Percentiles rank a stretch among this genome's conserved stretches.
Conservation (phyloP, 768 basidiomycete genomes). For the Chalciporus pseudorubinellus region DNA sequence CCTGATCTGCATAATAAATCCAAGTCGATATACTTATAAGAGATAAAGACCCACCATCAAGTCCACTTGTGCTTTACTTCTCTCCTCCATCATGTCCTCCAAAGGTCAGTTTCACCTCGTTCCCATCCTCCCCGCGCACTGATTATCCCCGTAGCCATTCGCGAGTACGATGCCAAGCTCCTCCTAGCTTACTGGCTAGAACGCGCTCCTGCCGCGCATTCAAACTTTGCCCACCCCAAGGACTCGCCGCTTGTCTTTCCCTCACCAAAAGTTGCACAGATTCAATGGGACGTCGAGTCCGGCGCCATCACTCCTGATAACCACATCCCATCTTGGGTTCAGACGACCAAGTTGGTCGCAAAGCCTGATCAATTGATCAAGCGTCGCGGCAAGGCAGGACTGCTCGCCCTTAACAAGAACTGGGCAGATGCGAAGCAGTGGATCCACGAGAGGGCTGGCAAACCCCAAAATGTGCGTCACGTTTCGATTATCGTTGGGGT, state of each 20-base stretch:
- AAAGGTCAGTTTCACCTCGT: slow-evolving; percentile 24
- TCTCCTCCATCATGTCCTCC: slow-evolving; percentile 31
- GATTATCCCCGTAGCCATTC: slow-evolving; percentile 58
- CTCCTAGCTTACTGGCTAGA: slow-evolving; percentile 96
- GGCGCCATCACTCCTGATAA: slow-evolving; percentile 56
- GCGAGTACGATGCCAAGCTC: slow-evolving; percentile 99
- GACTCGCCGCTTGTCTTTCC: slow-evolving; percentile 50
- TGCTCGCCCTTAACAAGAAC: slow-evolving; percentile 89
- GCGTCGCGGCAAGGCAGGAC: slow-evolving; percentile 96
- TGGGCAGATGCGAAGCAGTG: slow-evolving; percentile 87
- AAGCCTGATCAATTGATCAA: slow-evolving; percentile 99
- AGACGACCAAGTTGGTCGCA: slow-evolving; percentile 83
- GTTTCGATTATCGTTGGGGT: neutral
- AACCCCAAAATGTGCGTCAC: slow-evolving; percentile 69
- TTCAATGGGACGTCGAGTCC: slow-evolving; percentile 77
- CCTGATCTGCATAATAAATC: slow-evolving; percentile 23
- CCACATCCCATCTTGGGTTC: slow-evolving; percentile 76
- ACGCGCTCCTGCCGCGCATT: slow-evolving; percentile 77
- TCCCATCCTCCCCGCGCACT: neutral
- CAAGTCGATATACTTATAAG: no score
- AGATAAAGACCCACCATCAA: slow-evolving; percentile 11
- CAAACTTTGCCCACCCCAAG: slow-evolving; percentile 51
- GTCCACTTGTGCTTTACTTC: neutral
- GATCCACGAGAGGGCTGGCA: slow-evolving; percentile 87
- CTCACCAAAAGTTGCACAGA: slow-evolving; percentile 77